Percentiles rank a stretch among this genome's conserved stretches.
Conservation (phyloP, 495 filamentous ascomycete species). For the Zalerion maritima region DNA sequence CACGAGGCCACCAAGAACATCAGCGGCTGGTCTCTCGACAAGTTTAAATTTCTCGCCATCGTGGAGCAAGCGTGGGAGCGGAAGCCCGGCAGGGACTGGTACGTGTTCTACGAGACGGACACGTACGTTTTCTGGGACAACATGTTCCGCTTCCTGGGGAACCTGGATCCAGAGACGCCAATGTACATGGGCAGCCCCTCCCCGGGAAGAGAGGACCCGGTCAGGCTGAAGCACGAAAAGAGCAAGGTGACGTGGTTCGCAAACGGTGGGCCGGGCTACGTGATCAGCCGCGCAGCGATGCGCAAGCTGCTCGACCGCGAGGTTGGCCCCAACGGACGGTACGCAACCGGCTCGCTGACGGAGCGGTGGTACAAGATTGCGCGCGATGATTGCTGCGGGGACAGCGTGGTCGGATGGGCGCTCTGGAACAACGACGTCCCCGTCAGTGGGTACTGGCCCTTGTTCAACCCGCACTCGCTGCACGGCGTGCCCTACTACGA, state of each 20-base stretch:
- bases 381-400: slow-evolving; percentile 34
- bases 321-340: no score
- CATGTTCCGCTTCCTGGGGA: slow-evolving; percentile 38
- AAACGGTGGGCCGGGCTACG: slow-evolving; percentile 39
- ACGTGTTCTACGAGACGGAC: slow-evolving; percentile 54
- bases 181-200: slow-evolving; percentile 42
- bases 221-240: slow-evolving; percentile 21
- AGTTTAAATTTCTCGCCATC: slow-evolving; percentile 58
- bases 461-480: slow-evolving; percentile 34
- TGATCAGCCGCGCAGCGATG: slow-evolving; percentile 35
- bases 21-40: slow-evolving; percentile 46
- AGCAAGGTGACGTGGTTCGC: slow-evolving; percentile 29
- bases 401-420: slow-evolving; percentile 37
- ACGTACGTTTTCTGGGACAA: slow-evolving; percentile 53
- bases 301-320: slow-evolving; percentile 20
- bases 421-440: slow-evolving; percentile 24
- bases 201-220: slow-evolving; percentile 14
- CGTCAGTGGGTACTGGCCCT: slow-evolving; percentile 35
- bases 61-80: slow-evolving; percentile 38
- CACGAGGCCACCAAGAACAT: slow-evolving; percentile 16
- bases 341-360: slow-evolving; percentile 17
- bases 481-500: slow-evolving; percentile 26
- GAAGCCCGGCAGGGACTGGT: slow-evolving; percentile 44
- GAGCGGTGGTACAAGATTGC: slow-evolving; percentile 23
- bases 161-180: slow-evolving; percentile 30